Evolutionary conservation across 257 asterid species (phyloP), one percentile per base, ranked within the genome.

Genomic region (Fraxinus pennsylvanica): DNA sequence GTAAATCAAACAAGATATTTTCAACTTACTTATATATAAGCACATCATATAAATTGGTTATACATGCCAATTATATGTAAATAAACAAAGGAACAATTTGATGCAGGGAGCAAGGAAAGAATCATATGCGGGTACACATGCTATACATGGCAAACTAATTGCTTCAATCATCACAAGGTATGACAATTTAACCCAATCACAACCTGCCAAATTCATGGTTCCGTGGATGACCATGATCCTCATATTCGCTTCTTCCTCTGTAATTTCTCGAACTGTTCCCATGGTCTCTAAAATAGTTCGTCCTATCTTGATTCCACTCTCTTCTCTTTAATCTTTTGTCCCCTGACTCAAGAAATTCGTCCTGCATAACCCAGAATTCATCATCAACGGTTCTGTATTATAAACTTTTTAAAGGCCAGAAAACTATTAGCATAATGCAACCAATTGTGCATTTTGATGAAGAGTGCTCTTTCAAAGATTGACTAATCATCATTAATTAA

Each of bases 181-280:
- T 80, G 70, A 50, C 36, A 71, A 79, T 50, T 25, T 5, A 74
- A 66, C 38, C 67, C 74, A 17, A 76, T 66, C 61, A 54, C 38
- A 67, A 89, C 92, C 92, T 87, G 91, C 85, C 86, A 81, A 84
- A 85, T 80, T 84, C 84, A 35, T 81, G 81, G 82, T 75, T 78
- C 73, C 87, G 71, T 61, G 85, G 79, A 76, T 27, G 83, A 79
- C 84, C 82, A 79, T 86, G 76, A 80, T 87, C 88, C 76, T 84
- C 93, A 63, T 82, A 75, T 59, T 80, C 82, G 59, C 82, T 83
- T 79, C 86, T 84, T 81, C 89, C 87, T 82, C 83, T 84, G 73
- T 79, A 68, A 73, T 71, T 27, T 76, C 88, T 85, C 6, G 25
- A 74, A 81, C 70, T 61, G 70, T 78, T 82, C 75, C 74, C 78